Evolutionary conservation across 75 land plant genomes (phyloP).

Genomic region (Ceratopteris richardii): DNA sequence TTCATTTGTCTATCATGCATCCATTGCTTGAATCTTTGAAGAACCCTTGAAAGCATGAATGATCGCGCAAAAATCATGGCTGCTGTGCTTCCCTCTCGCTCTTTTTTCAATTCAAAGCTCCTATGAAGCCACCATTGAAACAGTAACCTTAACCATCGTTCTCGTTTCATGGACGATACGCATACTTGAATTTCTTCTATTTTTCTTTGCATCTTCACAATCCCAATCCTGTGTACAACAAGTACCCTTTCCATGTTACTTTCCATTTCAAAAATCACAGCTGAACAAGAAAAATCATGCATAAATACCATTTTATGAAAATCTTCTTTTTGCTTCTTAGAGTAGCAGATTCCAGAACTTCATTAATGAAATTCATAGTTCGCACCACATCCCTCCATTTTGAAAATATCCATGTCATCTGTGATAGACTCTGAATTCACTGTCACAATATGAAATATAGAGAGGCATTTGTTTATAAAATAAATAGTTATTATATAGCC

Average conservation of each 20-base stretch:
- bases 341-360: not conserved
- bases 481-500: not conserved
- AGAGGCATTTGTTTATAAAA: not conserved
- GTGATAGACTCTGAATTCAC: not conserved
- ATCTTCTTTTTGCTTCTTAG: not conserved
- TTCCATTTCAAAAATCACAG: too few species aligned
- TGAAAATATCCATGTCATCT: not conserved
- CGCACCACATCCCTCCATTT: slow-evolving; percentile 5
- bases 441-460: too few species aligned
- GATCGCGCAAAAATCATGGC: not conserved
- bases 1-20: slow-evolving; percentile 8
- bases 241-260: too few species aligned
- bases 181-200: not conserved
- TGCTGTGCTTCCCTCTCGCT: not conserved
- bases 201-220: not conserved
- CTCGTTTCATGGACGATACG: not conserved
- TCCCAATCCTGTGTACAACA: not conserved
- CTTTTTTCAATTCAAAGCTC: not conserved
- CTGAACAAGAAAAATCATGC: not conserved
- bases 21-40: not conserved
- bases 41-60: not conserved
- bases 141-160: not conserved
- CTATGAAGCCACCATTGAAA: not conserved
- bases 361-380: not conserved
- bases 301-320: not conserved